A percentile compares a stretch with the other conserved stretches of the same genome.
These are phyloP conservation scores for Jatropha curcas DNA, from an alignment of 345 rosid genomes.

Conservation along the genomic window DNA sequence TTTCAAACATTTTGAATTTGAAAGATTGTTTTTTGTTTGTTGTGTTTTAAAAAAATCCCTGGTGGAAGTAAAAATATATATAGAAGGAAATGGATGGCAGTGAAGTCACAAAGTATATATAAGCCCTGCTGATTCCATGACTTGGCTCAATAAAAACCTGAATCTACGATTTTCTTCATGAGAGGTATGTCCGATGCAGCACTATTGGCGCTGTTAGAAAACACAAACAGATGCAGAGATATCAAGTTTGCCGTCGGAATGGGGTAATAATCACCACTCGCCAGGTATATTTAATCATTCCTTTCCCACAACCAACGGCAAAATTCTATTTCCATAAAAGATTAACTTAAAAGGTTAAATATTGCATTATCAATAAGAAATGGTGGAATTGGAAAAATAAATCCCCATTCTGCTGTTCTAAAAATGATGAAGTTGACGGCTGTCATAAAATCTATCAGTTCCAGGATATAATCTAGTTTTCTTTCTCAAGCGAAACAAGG, in stretches of 20 bases:
- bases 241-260: constrained; percentile 72
- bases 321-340: too few relatives aligned
- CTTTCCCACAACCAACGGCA: too few relatives aligned
- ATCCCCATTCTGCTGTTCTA: too few relatives aligned
- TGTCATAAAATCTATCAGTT: too few relatives aligned
- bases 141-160: constrained; percentile 49
- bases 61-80: constrained; percentile 65
- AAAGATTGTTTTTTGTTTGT: neutral
- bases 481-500: too few relatives aligned
- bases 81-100: constrained; percentile 84
- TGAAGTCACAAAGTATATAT: constrained; percentile 77
- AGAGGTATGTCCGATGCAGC: constrained; percentile 72
- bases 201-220: constrained; percentile 82
- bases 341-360: too few relatives aligned
- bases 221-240: constrained; percentile 46
- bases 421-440: too few relatives aligned
- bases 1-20: too few relatives aligned
- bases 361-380: too few relatives aligned
- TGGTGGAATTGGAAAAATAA: too few relatives aligned
- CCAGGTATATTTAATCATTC: constrained; percentile 28
- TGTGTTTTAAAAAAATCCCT: neutral
- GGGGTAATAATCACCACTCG: constrained; percentile 62
- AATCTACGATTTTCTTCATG: constrained; percentile 60
- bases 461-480: too few relatives aligned
- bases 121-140: constrained; percentile 76